Percentiles rank a stretch among this genome's conserved stretches.
Evolutionary conservation across 768 basidiomycete genomes (phyloP).

Genomic region (Tulasnella sp.): DNA sequence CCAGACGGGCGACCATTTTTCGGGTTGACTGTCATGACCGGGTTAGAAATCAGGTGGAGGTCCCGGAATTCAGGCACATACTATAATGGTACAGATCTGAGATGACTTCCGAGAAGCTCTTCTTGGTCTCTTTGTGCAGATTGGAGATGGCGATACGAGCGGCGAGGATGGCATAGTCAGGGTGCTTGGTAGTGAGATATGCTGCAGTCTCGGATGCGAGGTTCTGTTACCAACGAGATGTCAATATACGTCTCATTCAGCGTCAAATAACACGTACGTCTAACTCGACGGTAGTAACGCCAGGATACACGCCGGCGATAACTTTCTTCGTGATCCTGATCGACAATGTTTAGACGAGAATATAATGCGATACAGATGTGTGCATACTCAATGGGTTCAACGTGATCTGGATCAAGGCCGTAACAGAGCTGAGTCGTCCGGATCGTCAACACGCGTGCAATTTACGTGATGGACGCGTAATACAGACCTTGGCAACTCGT

Average conservation of each 20-base stretch:
- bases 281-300: conserved; percentile 93
- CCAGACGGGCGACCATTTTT: conserved; percentile 80
- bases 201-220: conserved; percentile 96
- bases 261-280: conserved; percentile 48
- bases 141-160: conserved; percentile 98
- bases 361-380: not conserved
- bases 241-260: not conserved
- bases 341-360: not conserved
- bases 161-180: conserved; percentile 96
- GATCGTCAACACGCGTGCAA: not conserved
- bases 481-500: conserved; percentile 51
- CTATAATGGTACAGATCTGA: conserved; percentile 83
- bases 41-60: not conserved
- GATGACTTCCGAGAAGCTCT: conserved; percentile 87
- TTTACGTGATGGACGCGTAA: not conserved
- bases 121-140: conserved; percentile 98
- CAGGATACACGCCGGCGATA: conserved; percentile 84
- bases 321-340: conserved; percentile 82
- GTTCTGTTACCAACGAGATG: conserved; percentile 42
- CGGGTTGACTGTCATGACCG: conserved; percentile 61
- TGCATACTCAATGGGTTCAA: conserved; percentile 87
- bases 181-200: conserved; percentile 91
- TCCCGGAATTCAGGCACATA: conserved; percentile 28
- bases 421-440: conserved; percentile 56
- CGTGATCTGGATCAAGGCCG: conserved; percentile 83